phyloP scores from a whole-genome alignment of 2,329 filamentous ascomycete species.

The Cladosporium sp. region DNA sequence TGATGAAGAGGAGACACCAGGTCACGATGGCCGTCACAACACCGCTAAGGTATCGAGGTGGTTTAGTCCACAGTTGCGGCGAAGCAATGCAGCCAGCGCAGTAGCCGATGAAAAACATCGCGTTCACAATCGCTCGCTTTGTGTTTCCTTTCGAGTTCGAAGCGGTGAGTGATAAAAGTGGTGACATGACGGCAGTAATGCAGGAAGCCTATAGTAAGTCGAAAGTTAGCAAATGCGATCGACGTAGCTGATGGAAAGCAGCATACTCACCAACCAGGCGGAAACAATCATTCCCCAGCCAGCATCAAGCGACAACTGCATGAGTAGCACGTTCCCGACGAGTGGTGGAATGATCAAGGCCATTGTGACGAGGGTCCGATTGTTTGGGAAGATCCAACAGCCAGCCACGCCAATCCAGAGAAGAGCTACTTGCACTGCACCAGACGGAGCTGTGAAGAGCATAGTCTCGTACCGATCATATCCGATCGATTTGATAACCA shows the following conservation, averaged over 20 bases:
- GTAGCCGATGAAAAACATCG: slow-evolving; percentile 48
- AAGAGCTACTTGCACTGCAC: slow-evolving; percentile 41
- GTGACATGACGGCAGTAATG: slow-evolving; percentile 38
- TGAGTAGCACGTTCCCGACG: slow-evolving; percentile 40
- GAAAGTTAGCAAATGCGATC: neutral
- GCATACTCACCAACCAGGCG: slow-evolving; percentile 35
- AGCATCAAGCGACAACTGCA: slow-evolving; percentile 35
- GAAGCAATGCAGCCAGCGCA: slow-evolving; percentile 41
- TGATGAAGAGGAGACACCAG: slow-evolving; percentile 37
- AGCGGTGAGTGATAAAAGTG: slow-evolving; percentile 40
- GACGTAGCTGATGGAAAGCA: neutral
- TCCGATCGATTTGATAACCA: slow-evolving; percentile 44
- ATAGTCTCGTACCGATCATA: slow-evolving; percentile 42
- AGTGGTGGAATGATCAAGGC: slow-evolving; percentile 38
- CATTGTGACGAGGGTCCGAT: slow-evolving; percentile 36
- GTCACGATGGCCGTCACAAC: slow-evolving; percentile 42
- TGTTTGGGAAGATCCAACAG: slow-evolving; percentile 35
- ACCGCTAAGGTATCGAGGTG: slow-evolving; percentile 42
- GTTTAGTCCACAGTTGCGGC: slow-evolving; percentile 45
- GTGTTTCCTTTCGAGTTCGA: slow-evolving; percentile 50
- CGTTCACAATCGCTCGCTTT: slow-evolving; percentile 42
- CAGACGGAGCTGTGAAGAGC: slow-evolving; percentile 44
- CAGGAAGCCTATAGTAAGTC: slow-evolving; percentile 29
- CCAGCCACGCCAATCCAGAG: slow-evolving; percentile 42
- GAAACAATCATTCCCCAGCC: slow-evolving; percentile 46